Percentiles rank a stretch among this genome's conserved stretches.
These are phyloP conservation scores for Oryza nivara DNA, from an alignment of 176 grass and related monocot genomes.

Conservation along the genomic window DNA sequence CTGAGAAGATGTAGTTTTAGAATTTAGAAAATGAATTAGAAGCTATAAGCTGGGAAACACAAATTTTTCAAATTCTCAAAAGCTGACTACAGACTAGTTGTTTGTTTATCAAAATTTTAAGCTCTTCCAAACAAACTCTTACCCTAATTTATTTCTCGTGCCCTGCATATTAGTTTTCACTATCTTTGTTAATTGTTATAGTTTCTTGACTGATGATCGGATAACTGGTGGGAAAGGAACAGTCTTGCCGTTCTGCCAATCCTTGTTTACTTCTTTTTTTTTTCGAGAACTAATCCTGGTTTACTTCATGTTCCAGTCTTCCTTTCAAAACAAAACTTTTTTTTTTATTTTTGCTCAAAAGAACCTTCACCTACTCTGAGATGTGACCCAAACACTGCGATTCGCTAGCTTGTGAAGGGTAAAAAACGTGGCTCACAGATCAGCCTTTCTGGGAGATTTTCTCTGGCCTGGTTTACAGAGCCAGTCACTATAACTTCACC, in stretches of 20 bases:
- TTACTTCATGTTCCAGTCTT: neutral
- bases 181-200: neutral
- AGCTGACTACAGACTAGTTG: too few species aligned
- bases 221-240: neutral
- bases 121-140: too few species aligned
- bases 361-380: slow-evolving; percentile 14
- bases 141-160: neutral
- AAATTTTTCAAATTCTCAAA: too few species aligned
- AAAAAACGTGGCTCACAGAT: neutral
- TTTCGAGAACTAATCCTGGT: too few species aligned
- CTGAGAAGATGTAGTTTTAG: too few species aligned
- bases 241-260: neutral
- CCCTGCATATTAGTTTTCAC: neutral
- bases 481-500: neutral
- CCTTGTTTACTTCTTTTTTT: neutral
- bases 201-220: neutral
- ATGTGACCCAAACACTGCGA: neutral
- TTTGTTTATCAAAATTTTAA: too few species aligned
- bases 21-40: too few species aligned
- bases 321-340: too few species aligned
- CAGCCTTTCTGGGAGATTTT: neutral
- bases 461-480: neutral
- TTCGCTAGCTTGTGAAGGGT: neutral
- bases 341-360: neutral
- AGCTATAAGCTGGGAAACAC: too few species aligned